Base-by-base conservation (phyloP, 2,329 filamentous ascomycete species). In the Chaetomium strumarium region DNA sequence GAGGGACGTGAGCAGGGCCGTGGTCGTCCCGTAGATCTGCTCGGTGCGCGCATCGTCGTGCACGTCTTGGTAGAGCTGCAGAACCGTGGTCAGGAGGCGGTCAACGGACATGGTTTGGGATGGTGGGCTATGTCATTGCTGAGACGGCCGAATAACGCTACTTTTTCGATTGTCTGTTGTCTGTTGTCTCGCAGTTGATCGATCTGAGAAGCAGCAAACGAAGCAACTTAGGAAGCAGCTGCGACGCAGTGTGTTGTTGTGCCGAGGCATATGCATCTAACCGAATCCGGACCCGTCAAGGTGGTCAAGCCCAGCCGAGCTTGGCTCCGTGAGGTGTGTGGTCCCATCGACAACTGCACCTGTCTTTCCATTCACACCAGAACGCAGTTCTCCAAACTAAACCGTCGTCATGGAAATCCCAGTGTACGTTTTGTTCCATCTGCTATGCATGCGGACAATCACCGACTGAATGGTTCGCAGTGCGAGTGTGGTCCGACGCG, bases 1-100 rank as follows among this genome's bases (percentile, higher is more conserved):
- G 48, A 90, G 80, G 45, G 79, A 80, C 14, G 83, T 79, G 51
- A 91, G 75, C 30, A 90, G 78, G 37, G 82, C 79, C 16, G 80
- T 77, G 14, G 85, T 86, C 41, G 83, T 85, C 57, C 78, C 82
- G 63, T 87, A 73, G 61, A 84, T 76, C 65, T 80, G 77, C 57
- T 80, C 73, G 20, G 75, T 78, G 59, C 73, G 73, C 49, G 67
- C 64, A 45, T 71, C 70, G 66, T 78, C 73, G 66, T 77, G 76
- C 45, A 75, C 67, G 58, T 78, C 75, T 65, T 78, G 78, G 64
- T 76, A 81, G 51, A 75, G 71, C 60, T 83, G 77, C 58, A 90
- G 73, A 53, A 88, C 78, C 40, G 81, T 82, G 58, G 80, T 83
- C 53, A 89, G 75, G 49, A 88, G 75, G 58, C 78, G 77, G 66